Base-by-base conservation (phyloP, 352 stramenopile species). In the Phytophthora chlamydospora region DNA sequence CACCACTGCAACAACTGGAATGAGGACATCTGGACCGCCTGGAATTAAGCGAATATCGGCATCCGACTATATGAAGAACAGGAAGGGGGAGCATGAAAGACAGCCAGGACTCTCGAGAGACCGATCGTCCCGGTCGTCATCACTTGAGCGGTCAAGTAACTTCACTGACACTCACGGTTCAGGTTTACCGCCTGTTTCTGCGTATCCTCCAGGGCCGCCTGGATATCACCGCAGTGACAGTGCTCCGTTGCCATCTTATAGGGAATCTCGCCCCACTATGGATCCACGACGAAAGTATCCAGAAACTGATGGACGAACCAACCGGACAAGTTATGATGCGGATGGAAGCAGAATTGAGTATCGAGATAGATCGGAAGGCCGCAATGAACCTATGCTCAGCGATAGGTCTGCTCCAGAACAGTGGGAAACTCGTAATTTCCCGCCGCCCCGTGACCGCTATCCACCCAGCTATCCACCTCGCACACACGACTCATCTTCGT, bases 31-130 rank as follows among this genome's bases (percentile, higher is more conserved):
- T 38, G 45, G 36, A 36, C 14, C 32, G 27, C 13, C 49, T 54
- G 34, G 24, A 39, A 29, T 56, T 13, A 62, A n/a, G 38, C 56
- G 71, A 16, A 80, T 80, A 6, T 73, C 68, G 21, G n/a, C 71
- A 2, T 47, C 58, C 0, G 64, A 63, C 17, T 80, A 80, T 55
- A 21, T 72, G 12, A 62, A 59, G 19, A 60, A 32, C 16, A 64
- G 21, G 32, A 66, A 66, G 16, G 40, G 6, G 36, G 48, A 58
- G 17, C 14, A 13, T 33, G 52, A 49, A 21, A 56, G 55, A 16
- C 36, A 32, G 31, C 14, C 31, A 51, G 36, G 24, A 39, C 27
- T 56, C 5, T 38, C 17, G 19, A 43, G 27, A 19, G 41, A 66
- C 16, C 39, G 12, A 21, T n/a, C 33, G 38, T 66, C 53, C 14